Evolutionary conservation across 2,329 filamentous ascomycete genomes (phyloP), one percentile per base, ranked within the genome.

Genomic region (Metarhizium robertsii): DNA sequence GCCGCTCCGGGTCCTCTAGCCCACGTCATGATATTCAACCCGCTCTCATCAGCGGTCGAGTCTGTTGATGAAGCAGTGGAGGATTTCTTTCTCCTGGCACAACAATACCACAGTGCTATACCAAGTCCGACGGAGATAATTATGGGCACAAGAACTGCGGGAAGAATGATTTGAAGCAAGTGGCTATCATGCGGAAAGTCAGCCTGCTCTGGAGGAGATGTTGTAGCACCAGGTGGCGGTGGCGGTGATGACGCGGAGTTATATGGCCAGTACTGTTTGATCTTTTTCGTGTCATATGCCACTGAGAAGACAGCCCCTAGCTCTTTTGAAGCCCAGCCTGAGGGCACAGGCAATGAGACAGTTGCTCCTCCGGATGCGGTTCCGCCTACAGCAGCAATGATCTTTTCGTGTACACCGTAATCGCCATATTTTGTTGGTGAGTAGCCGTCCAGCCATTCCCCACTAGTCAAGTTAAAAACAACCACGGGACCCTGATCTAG

Each of bases 381-480:
- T 11, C 90, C 89, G 29, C 89, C 89, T 53, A 94, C 86, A 59
- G 81, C 78, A 0, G 74, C 72, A 54, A 81, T 76, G 3, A 94
- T 80, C 18, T 76, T 74, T 16, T 79, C 72, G 0, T 88, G 89
- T 1, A 94, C 87, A 2, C 75, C 74, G 66, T 95, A 95, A n/a
- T 79, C 70, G 29, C 75, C 75, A 66, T 80, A 84, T 7, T 75
- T 76, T 0, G 79, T 71, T 0, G 88, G 86, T 45, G 84, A 81
- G 66, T 92, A 95, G 2, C 77, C 76, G 25, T 82, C 78, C 55
- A 85, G 74, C 90, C 90, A 95, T 53, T 77, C 65, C 1, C 84
- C 76, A 40, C 79, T 81, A 10, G 82, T 87, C 53, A 91, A 73
- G 64, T 95, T 91, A 71, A 90, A 92, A 30, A 90, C 78, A 49